Evolutionary conservation across 768 basidiomycete genomes (phyloP).

Genomic region (Termitomyces sp.): DNA sequence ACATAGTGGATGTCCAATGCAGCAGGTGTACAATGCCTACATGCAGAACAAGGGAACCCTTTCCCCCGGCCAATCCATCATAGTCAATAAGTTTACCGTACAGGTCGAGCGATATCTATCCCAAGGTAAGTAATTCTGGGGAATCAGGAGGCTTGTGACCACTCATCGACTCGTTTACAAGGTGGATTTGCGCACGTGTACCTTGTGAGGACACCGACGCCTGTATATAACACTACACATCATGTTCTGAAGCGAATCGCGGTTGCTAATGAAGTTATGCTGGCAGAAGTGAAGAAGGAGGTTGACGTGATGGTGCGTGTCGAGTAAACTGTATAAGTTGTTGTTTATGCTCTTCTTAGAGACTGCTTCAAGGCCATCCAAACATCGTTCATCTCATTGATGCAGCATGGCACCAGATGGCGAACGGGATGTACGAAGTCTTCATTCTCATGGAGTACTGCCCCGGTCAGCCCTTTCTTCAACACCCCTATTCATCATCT

Average conservation of each 20-base stretch:
- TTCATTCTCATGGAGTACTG: conserved; percentile 99
- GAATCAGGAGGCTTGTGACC: conserved; percentile 3
- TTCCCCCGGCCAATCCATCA: conserved; percentile 78
- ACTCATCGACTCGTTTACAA: conserved; percentile 25
- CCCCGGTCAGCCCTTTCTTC: conserved; percentile 49
- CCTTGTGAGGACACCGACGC: conserved; percentile 79
- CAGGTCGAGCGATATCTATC: conserved; percentile 93
- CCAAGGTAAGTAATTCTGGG: conserved; percentile 57
- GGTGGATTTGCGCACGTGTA: conserved; percentile 99
- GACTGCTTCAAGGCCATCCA: conserved; percentile 86
- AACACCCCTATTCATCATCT: conserved; percentile 7
- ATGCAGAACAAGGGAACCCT: conserved; percentile 63
- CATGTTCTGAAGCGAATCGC: conserved; percentile 98
- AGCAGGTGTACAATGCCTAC: conserved; percentile 44
- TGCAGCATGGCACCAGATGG: conserved; percentile 82
- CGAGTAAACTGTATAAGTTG: conserved; percentile 6
- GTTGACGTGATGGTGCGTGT: conserved; percentile 93
- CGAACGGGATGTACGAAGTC: conserved; percentile 86
- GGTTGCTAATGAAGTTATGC: conserved; percentile 82
- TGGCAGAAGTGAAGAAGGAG: conserved; percentile 93
- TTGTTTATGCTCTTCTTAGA: conserved; percentile 43
- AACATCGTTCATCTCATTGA: conserved; percentile 96
- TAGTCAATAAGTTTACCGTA: conserved; percentile 85
- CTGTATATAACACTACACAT: conserved; percentile 86
- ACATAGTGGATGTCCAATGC: conserved; percentile 29